Conservation (phyloP, 2,329 filamentous ascomycete genomes). For the Fusarium humuli region DNA sequence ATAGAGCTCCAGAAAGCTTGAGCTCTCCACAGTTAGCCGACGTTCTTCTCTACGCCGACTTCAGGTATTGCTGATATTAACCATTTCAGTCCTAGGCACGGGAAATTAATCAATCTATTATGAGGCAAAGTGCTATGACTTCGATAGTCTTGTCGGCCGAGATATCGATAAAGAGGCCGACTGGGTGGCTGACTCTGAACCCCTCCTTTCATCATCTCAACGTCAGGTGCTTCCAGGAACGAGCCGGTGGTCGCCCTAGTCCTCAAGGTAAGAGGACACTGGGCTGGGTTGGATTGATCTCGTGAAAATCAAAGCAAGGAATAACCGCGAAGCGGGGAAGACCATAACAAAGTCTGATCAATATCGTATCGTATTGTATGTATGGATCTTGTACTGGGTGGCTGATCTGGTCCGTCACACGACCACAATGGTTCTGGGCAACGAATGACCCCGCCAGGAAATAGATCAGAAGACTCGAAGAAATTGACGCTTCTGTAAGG, state of each 20-base stretch:
- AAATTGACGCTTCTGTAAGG: constrained; percentile 24
- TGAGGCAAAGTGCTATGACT: constrained; percentile 2
- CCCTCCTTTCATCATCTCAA: constrained; percentile 23
- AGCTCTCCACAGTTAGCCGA: constrained; percentile 42
- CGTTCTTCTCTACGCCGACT: constrained; percentile 6
- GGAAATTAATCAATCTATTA: constrained; percentile 1
- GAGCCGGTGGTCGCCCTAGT: constrained; percentile 10
- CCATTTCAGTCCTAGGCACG: neutral
- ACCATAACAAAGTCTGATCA: constrained; percentile 11
- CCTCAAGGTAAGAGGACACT: neutral
- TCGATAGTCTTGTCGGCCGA: neutral
- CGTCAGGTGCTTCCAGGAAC: constrained; percentile 45
- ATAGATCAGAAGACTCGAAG: constrained; percentile 42
- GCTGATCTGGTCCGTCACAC: constrained; percentile 44
- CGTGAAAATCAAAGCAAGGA: constrained; percentile 7
- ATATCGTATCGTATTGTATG: constrained; percentile 4
- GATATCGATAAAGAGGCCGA: neutral
- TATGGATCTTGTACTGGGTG: constrained; percentile 27
- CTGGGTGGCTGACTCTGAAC: constrained; percentile 35
- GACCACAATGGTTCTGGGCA: constrained; percentile 30
- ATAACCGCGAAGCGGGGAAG: constrained; percentile 30
- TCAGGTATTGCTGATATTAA: constrained; percentile 15
- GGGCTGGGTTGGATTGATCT: constrained; percentile 17
- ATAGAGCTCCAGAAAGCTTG: constrained; percentile 13
- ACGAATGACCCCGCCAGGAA: constrained; percentile 34